These are phyloP conservation scores for Discostella pseudostelligera DNA, from an alignment of 108 stramenopile genomes.

Conservation along the genomic window DNA sequence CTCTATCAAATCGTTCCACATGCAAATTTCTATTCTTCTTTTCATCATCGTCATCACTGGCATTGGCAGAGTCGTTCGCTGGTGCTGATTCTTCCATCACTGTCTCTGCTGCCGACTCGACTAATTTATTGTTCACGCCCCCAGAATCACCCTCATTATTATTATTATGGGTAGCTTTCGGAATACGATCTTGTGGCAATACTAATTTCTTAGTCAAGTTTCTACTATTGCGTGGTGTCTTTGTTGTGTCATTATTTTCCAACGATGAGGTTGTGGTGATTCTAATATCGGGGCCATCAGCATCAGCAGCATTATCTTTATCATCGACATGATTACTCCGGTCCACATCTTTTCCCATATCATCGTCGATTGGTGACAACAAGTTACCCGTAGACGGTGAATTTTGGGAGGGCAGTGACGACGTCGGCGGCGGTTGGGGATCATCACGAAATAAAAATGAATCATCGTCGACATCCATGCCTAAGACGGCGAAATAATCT, in stretches of 20 bases:
- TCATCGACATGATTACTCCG: background rate
- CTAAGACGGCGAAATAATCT: conserved; percentile 85
- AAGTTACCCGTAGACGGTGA: too few relatives aligned
- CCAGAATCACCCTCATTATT: background rate
- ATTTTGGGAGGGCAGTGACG: background rate
- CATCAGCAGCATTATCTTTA: background rate
- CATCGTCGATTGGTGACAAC: background rate
- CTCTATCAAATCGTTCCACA: conserved; percentile 72
- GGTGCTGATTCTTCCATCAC: background rate
- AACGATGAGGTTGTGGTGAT: background rate
- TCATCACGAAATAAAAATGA: background rate
- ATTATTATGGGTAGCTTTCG: background rate
- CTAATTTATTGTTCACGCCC: too few relatives aligned
- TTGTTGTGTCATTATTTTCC: background rate
- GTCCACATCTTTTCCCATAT: background rate
- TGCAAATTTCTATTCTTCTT: conserved; percentile 12
- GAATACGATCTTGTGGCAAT: background rate
- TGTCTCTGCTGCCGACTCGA: too few relatives aligned
- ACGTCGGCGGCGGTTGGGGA: background rate
- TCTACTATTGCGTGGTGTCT: conserved; percentile 24
- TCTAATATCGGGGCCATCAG: background rate
- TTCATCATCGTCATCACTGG: conserved; percentile 50
- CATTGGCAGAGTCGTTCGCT: too few relatives aligned
- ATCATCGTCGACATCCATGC: conserved; percentile 38
- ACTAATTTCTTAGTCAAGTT: background rate